Conservation (phyloP, 2,329 filamentous ascomycete species). For the Curvularia sp. region DNA sequence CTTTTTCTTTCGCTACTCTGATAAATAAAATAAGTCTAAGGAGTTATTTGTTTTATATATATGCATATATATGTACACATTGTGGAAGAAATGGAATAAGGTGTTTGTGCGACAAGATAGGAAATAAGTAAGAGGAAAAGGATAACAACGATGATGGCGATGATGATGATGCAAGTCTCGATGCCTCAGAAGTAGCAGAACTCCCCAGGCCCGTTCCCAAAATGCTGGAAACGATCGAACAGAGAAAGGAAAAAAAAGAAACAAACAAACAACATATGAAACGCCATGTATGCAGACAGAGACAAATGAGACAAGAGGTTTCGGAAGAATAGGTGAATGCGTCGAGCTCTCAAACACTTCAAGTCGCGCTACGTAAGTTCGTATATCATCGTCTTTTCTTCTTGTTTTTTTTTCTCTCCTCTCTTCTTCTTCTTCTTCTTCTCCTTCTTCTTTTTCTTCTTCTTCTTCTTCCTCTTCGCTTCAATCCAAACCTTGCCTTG, state of each 20-base stretch:
- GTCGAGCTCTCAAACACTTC: constrained; percentile 6
- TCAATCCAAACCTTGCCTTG: not conserved
- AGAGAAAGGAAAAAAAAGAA: not conserved
- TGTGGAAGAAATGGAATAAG: not conserved
- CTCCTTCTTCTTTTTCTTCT: not conserved
- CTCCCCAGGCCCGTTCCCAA: not conserved
- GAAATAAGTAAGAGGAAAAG: not conserved
- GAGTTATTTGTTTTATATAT: not conserved
- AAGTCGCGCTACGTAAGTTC: constrained; percentile 16
- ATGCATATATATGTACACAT: not conserved
- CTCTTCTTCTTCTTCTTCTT: not conserved
- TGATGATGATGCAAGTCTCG: not conserved
- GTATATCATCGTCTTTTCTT: constrained; percentile 14
- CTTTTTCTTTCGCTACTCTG: not conserved
- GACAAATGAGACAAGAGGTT: not conserved
- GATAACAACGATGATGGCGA: not conserved
- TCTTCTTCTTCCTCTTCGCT: not conserved
- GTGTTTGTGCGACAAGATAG: not conserved
- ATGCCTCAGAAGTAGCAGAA: not conserved
- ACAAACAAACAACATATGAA: not conserved
- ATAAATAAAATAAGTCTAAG: not conserved
- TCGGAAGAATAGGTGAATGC: constrained; percentile 3
- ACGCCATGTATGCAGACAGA: not conserved
- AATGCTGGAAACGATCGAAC: not conserved
- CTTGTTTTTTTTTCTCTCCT: not conserved